Evolutionary conservation across 176 grass and related monocot genomes (phyloP).

Genomic region (Tillandsia leiboldiana): DNA sequence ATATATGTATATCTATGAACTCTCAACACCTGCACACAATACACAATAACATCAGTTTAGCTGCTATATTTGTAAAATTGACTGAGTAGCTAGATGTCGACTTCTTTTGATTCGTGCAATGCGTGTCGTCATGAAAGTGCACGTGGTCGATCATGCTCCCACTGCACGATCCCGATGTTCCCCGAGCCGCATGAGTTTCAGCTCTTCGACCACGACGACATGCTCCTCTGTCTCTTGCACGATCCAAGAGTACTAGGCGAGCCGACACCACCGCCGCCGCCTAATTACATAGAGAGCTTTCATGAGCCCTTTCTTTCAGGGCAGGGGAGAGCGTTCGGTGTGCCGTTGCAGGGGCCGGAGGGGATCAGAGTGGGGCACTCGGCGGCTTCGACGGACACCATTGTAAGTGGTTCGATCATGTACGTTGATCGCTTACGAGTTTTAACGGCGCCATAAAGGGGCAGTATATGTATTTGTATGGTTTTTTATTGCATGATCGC

Average conservation of each 20-base stretch:
- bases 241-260: slow-evolving; percentile 10
- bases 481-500: no score
- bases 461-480: no score
- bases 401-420: slow-evolving; percentile 33
- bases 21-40: neutral
- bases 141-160: neutral
- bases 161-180: slow-evolving; percentile 16
- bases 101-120: no score
- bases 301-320: slow-evolving; percentile 4
- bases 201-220: slow-evolving; percentile 34
- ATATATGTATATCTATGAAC: slow-evolving; percentile 11
- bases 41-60: neutral
- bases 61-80: no score
- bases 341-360: neutral
- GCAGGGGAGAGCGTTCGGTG: slow-evolving; percentile 31
- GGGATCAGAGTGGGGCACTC: neutral
- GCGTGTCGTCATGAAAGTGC: no score
- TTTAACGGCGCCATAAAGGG: no score
- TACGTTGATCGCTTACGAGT: neutral
- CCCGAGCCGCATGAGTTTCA: slow-evolving; percentile 29
- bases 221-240: slow-evolving; percentile 36
- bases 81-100: no score
- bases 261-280: neutral
- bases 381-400: slow-evolving; percentile 22
- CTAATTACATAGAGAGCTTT: slow-evolving; percentile 3